A percentile compares a stretch with the other conserved stretches of the same genome.
phyloP scores from a whole-genome alignment of 441 rosid genomes.

The Erysimum cheiri region DNA sequence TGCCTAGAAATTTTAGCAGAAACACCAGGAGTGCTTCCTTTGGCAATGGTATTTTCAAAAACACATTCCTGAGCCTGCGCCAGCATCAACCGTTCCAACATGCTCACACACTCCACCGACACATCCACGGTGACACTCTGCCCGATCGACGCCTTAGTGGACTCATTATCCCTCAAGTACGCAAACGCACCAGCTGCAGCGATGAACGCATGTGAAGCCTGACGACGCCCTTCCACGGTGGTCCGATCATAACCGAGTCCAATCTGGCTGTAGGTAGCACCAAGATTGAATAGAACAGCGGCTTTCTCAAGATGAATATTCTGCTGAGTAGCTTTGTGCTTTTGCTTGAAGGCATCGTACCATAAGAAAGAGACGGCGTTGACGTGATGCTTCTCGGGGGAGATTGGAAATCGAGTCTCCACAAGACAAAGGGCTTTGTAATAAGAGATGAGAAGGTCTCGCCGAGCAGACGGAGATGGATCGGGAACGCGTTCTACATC shows the following conservation, averaged over 20 bases:
- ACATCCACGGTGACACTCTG: constrained; percentile 75
- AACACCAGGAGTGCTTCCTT: constrained; percentile 96
- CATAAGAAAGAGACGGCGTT: constrained; percentile 79
- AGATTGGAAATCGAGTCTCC: constrained; percentile 95
- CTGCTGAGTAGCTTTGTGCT: constrained; percentile 84
- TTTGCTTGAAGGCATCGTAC: constrained; percentile 92
- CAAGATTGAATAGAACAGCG: constrained; percentile 82
- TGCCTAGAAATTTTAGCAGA: constrained; percentile 93
- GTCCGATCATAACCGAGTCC: constrained; percentile 79
- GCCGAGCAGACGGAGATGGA: constrained; percentile 72
- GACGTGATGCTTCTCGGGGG: constrained; percentile 82
- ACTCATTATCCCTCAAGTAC: constrained; percentile 70
- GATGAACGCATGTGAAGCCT: constrained; percentile 88
- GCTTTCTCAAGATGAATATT: constrained; percentile 93
- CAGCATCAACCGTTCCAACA: constrained; percentile 92
- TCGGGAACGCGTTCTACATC: constrained; percentile 79
- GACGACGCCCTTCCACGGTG: constrained; percentile 83
- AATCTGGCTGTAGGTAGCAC: constrained; percentile 84
- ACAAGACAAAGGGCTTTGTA: constrained; percentile 80
- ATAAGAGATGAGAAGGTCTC: constrained; percentile 78
- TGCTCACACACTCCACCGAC: constrained; percentile 85
- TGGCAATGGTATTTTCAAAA: constrained; percentile 93
- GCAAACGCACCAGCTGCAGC: constrained; percentile 87
- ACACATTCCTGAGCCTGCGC: constrained; percentile 99
- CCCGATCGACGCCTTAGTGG: constrained; percentile 78